These are phyloP conservation scores for Crithidia expoeki DNA, from an alignment of 208 protist species.

Conservation along the genomic window DNA sequence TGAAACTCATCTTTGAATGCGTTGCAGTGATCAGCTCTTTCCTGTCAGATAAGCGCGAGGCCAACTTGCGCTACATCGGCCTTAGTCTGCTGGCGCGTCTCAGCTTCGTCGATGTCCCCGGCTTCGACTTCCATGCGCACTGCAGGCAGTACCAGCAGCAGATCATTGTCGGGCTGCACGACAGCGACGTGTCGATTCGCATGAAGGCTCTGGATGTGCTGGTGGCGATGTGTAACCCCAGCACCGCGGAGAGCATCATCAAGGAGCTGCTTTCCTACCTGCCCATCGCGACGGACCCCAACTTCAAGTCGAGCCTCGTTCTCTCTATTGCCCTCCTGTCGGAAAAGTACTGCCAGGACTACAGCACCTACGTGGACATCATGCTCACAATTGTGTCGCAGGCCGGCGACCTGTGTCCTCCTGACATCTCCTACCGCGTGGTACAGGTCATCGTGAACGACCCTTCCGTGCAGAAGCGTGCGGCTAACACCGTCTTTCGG, in stretches of 20 bases:
- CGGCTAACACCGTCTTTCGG: slow-evolving; percentile 77
- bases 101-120: slow-evolving; percentile 53
- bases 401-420: slow-evolving; percentile 96
- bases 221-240: slow-evolving; percentile 96
- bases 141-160: slow-evolving; percentile 93
- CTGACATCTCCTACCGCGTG: slow-evolving; percentile 91
- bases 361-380: slow-evolving; percentile 95
- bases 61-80: slow-evolving; percentile 92
- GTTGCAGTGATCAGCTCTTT: slow-evolving; percentile 88
- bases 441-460: slow-evolving; percentile 97
- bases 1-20: slow-evolving; percentile 80
- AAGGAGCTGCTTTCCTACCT: slow-evolving; percentile 94
- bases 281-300: slow-evolving; percentile 79
- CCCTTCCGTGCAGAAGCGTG: slow-evolving; percentile 96
- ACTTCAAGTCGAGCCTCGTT: slow-evolving; percentile 95
- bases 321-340: slow-evolving; percentile 96
- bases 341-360: slow-evolving; percentile 95
- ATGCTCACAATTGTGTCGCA: slow-evolving; percentile 95
- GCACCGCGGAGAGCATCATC: slow-evolving; percentile 93
- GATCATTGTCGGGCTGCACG: slow-evolving; percentile 92
- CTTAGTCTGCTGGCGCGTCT: slow-evolving; percentile 84
- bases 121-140: slow-evolving; percentile 69
- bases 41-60: slow-evolving; percentile 89
- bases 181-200: slow-evolving; percentile 97
- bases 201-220: slow-evolving; percentile 97